A percentile compares a stretch with the other conserved stretches of the same genome.
These are phyloP conservation scores for Cyberlindnera petersonii DNA, from an alignment of 805 yeast species.

Conservation along the genomic window DNA sequence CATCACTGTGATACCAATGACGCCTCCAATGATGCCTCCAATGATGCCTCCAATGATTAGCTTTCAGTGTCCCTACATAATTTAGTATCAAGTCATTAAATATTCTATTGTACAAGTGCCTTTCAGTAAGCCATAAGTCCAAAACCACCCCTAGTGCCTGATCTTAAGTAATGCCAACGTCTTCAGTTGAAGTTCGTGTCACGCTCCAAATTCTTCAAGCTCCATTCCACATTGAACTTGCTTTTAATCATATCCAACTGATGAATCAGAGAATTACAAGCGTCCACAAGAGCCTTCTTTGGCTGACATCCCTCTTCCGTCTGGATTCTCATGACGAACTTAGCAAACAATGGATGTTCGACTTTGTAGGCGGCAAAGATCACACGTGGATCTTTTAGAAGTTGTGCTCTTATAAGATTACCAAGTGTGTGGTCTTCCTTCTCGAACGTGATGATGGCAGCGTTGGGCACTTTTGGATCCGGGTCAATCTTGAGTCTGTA, in stretches of 20 bases:
- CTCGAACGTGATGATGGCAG: slow-evolving; percentile 88
- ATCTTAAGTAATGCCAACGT: background rate
- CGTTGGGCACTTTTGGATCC: slow-evolving; percentile 92
- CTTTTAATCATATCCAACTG: slow-evolving; percentile 72
- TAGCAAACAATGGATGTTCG: slow-evolving; percentile 96
- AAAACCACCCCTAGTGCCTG: too few species aligned
- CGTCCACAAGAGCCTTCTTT: slow-evolving; percentile 81
- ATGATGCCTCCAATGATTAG: too few species aligned
- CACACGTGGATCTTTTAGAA: slow-evolving; percentile 83
- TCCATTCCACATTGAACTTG: slow-evolving; percentile 90
- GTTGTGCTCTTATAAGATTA: slow-evolving; percentile 80
- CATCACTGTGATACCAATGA: too few species aligned
- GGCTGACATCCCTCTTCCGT: slow-evolving; percentile 95
- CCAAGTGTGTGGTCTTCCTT: slow-evolving; percentile 98
- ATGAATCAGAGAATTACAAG: slow-evolving; percentile 78
- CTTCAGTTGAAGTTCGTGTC: slow-evolving; percentile 5
- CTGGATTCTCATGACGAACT: slow-evolving; percentile 89
- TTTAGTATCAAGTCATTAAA: too few species aligned
- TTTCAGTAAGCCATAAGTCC: too few species aligned
- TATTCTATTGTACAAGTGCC: slow-evolving; percentile 2
- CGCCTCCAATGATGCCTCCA: too few species aligned
- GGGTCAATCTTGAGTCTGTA: slow-evolving; percentile 76
- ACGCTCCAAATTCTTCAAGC: slow-evolving; percentile 37
- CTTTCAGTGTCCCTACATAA: too few species aligned
- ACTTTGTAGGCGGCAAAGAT: slow-evolving; percentile 95